Base-by-base conservation (phyloP, 441 rosid species). In the Gossypium laxum region DNA sequence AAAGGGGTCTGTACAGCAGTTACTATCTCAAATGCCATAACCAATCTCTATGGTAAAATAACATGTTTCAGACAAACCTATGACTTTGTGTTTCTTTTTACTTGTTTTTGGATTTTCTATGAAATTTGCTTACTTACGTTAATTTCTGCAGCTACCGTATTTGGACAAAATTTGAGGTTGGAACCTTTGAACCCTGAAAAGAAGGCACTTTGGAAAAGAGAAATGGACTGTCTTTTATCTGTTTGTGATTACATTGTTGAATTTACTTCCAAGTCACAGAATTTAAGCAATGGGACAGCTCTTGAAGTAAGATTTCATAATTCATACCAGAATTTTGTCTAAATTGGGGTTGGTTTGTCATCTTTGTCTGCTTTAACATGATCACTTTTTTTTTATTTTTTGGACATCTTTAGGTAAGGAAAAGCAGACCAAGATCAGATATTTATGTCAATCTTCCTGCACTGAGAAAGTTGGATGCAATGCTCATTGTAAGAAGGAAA, bases 1-100 rank as follows among this genome's bases (percentile, higher is more conserved):
- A 86, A 85, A 82, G 92, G 92, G 10, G 90, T 85, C 60, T 86
- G 86, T 71, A 78, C 90, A 1, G 89, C 90, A 0, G 80, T 82
- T 10, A 80, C 92, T 41, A 82, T 88, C 82, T 88, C 90, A 21
- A 88, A 88, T 77, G 74, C 92, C 72, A 84, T 88, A 58, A 88
- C 92, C 68, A 88, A 88, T 80, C 89, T 88, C 64, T 88, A 85
- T 34, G 92, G 90, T 87, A 84, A 18, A 10, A 57, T 24, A 57
- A 28, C 12, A 56, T 63, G 28, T 66, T 60, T 30, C 60, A 47
- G 50, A 55, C 64, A 70, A 1, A 45, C 1, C 0, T n/a, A 38
- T 5, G 19, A 57, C n/a, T 21, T 34, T 55, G 14, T 26, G 26
- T 70, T 70, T 21, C 5, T 6, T 22, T 38, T 56, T 21, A 11